These are phyloP conservation scores for Linnemannia hyalina DNA, from an alignment of 192 early-diverging fungal genomes.

Conservation along the genomic window DNA sequence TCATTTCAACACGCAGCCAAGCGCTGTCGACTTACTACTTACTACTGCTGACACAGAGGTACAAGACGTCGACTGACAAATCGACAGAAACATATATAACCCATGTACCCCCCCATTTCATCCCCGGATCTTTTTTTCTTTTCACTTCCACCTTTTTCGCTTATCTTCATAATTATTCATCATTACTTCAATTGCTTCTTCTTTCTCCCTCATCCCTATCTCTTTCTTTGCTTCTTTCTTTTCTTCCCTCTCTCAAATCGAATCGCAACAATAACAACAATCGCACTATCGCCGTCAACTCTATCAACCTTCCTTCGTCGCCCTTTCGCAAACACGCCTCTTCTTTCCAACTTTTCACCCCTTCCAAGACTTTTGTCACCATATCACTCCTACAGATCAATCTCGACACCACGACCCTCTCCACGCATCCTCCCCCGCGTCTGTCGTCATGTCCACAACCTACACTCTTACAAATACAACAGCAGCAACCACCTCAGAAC, in stretches of 20 bases:
- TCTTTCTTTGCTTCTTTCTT: neutral
- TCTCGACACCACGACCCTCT: neutral
- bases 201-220: neutral
- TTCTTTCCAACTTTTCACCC: neutral
- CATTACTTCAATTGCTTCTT: neutral
- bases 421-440: neutral
- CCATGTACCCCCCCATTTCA: neutral
- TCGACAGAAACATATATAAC: slow-evolving; percentile 6
- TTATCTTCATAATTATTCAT: neutral
- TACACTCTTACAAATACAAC: neutral
- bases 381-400: slow-evolving; percentile 2
- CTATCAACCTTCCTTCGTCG: neutral
- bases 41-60: neutral
- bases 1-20: neutral
- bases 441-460: neutral
- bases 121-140: neutral
- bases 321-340: neutral
- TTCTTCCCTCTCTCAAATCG: neutral
- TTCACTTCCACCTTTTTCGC: neutral
- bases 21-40: neutral
- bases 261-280: neutral
- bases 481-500: neutral
- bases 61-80: neutral
- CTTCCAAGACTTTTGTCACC: neutral
- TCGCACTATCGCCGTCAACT: neutral